Base-by-base conservation (phyloP, 805 yeast species). In the Zygotorulaspora chibaensis region DNA sequence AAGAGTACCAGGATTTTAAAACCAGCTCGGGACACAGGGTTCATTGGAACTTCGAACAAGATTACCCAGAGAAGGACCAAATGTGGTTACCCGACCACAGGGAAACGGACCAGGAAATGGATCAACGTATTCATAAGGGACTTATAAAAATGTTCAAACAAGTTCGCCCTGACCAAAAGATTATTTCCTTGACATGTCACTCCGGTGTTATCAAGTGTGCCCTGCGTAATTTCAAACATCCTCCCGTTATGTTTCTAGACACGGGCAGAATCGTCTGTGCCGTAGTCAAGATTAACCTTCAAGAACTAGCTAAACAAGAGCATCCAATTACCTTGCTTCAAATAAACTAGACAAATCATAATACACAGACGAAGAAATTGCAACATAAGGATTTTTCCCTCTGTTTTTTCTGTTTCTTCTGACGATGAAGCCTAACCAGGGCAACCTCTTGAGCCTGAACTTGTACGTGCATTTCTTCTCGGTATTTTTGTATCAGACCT, bases 241-340 rank as follows among this genome's bases (percentile, higher is more conserved):
- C 84, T 46, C 67, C 70, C n/a, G 75, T 80, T 55, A 71, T 79
- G 18, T 73, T 54, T 25, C 37, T 81, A 37, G 74, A 80, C 27
- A 80, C 86, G 1, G 85, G 86, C 7, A 83, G 83, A n/a, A 74
- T 80, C 71, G 76, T 81, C 11, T 81, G 82, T 3, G 68, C 77
- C 26, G 77, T 80, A 2, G 72, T 81, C 17, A 76, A 75, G 37
- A 33, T 57, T 11, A 38, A 45, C 25, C 30, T 36, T 12, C 16
- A 40, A 20, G 25, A 20, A 7, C 25, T 20, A 4, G 25, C 25
- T 20, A 20, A 20, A 20, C 25, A 20, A 20, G 25, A 20, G 25
- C 25, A 20, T 20, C 25, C 4, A 7, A 20, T 20, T 5, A 4
- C 25, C 25, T 20, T 20, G 25, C 25, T 20, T 20, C 25, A 20